phyloP scores from a whole-genome alignment of 2,329 filamentous ascomycete genomes.

The Diaporthe citri region DNA sequence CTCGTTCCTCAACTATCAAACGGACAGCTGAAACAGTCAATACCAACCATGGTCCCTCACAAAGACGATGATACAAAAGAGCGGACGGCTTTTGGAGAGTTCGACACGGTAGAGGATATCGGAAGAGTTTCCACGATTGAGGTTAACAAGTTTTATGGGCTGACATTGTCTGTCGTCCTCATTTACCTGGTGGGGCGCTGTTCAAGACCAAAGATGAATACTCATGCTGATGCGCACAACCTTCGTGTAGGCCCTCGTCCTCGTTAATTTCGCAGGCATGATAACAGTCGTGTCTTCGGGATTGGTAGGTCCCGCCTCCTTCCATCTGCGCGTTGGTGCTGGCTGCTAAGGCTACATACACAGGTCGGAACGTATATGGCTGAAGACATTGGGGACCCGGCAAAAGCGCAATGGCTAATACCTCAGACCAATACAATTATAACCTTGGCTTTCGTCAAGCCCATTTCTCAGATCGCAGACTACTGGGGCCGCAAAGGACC shows the following conservation, averaged over 20 bases:
- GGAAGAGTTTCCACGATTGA: not conserved
- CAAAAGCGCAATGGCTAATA: not conserved
- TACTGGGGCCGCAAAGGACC: slow-evolving; percentile 4
- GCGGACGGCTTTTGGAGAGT: not conserved
- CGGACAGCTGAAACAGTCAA: not conserved
- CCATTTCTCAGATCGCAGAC: slow-evolving; percentile 2
- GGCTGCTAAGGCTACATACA: not conserved
- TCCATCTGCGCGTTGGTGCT: not conserved
- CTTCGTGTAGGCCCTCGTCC: not conserved
- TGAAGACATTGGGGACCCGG: not conserved
- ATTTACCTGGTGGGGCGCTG: not conserved
- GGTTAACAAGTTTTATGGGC: not conserved
- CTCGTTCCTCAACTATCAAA: not conserved
- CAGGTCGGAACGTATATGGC: slow-evolving; percentile 8
- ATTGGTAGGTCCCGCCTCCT: not conserved
- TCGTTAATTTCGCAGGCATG: slow-evolving; percentile 12
- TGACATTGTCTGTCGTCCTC: slow-evolving; percentile 4
- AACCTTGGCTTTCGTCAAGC: not conserved
- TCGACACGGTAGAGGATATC: not conserved
- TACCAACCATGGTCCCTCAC: not conserved
- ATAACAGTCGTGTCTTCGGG: slow-evolving; percentile 3
- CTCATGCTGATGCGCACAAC: not conserved
- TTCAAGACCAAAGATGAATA: too few relatives aligned
- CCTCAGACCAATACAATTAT: not conserved
- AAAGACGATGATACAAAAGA: not conserved